A percentile compares a stretch with the other conserved stretches of the same genome.
Evolutionary conservation across 106 monocot species (phyloP).

Genomic region (Phalaenopsis equestris): DNA sequence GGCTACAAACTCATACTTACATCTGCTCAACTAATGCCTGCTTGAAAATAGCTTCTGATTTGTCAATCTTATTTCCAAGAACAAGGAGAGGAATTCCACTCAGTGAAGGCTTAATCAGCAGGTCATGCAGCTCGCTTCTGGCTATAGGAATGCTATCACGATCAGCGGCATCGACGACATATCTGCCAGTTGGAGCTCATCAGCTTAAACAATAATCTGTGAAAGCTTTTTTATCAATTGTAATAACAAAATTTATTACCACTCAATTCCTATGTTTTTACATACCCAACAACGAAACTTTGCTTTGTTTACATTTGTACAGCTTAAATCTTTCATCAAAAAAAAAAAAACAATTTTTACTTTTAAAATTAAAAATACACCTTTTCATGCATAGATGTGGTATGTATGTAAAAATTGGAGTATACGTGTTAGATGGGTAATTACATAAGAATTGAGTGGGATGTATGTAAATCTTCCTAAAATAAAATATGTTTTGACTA

Average conservation of each 20-base stretch:
- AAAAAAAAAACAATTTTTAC: too few relatives aligned
- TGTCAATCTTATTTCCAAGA: constrained; percentile 93
- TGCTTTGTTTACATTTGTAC: too few relatives aligned
- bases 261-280: too few relatives aligned
- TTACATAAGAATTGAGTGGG: too few relatives aligned
- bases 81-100: constrained; percentile 78
- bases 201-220: neutral
- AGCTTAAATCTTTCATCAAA: too few relatives aligned
- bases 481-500: neutral
- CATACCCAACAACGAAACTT: too few relatives aligned
- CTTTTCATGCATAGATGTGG: too few relatives aligned
- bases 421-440: too few relatives aligned
- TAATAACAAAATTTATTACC: neutral
- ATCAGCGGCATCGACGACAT: constrained; percentile 88
- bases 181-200: constrained; percentile 23
- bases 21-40: constrained; percentile 82
- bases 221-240: neutral
- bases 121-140: constrained; percentile 77
- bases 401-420: too few relatives aligned
- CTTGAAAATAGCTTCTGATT: constrained; percentile 85
- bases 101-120: constrained; percentile 71
- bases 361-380: too few relatives aligned
- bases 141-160: constrained; percentile 78
- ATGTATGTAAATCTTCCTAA: too few relatives aligned
- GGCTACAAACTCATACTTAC: constrained; percentile 34